Conservation (phyloP, 1,139 yeast genomes). For the Diutina scorzettiae region DNA sequence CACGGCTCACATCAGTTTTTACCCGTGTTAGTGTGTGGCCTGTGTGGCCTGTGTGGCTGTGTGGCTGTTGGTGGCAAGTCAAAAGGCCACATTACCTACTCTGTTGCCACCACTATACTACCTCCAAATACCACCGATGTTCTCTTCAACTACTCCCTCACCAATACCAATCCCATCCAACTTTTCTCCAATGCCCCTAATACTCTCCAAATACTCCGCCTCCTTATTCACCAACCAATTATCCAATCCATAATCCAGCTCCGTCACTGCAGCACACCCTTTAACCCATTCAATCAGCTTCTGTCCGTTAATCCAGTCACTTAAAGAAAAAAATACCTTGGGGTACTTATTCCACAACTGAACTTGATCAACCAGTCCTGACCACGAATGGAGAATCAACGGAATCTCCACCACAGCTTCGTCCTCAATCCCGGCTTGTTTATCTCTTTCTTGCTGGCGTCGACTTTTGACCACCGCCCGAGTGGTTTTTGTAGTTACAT, state of each 20-base stretch:
- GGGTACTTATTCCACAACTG: not conserved
- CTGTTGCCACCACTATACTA: no score
- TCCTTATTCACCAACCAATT: not conserved
- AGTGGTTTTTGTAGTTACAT: constrained; percentile 12
- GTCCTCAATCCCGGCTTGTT: not conserved
- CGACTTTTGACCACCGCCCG: not conserved
- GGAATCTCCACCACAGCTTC: not conserved
- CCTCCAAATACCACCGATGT: no score
- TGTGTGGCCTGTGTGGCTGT: no score
- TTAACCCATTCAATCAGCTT: not conserved
- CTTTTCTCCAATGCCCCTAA: not conserved
- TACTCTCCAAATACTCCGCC: not conserved
- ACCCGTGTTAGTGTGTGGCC: no score
- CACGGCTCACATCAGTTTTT: no score
- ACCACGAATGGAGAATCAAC: constrained; percentile 4
- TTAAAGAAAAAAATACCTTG: not conserved
- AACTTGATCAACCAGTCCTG: constrained; percentile 2
- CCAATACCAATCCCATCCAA: not conserved
- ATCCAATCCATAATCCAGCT: constrained; percentile 2
- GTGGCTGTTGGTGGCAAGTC: no score
- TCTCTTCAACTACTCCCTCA: no score
- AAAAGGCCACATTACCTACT: no score
- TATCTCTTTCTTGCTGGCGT: not conserved
- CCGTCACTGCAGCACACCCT: not conserved
- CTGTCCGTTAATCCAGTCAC: constrained; percentile 5